Evolutionary conservation across 768 basidiomycete genomes (phyloP), one percentile per base, ranked within the genome.

Genomic region (Pleurotus pulmonarius): DNA sequence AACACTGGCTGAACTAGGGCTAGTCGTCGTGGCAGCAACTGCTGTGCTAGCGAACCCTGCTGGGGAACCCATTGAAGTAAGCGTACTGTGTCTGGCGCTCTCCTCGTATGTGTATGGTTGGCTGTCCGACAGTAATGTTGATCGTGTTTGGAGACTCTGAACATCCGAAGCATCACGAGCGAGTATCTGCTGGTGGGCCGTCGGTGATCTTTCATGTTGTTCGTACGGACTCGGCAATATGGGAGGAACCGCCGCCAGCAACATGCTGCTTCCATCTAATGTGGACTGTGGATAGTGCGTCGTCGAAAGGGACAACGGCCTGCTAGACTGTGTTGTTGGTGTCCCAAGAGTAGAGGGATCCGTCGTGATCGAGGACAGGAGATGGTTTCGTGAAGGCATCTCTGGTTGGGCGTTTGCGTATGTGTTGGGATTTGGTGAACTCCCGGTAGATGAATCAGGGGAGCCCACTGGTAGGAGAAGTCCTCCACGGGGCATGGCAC

Each of bases 251-350:
- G 51, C 20, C 25, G 51, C 5, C 18, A 53, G 18, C 34, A 53
- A 20, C 15, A 53, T 9, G 51, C 51, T 53, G 39, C 22, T 53
- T 18, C 39, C 51, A 16, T 41, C 20, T 20, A 38, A 40, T 22
- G 39, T n/a, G n/a, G 41, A 55, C 20, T 54, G 22, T n/a, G n/a
- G 52, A 37, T 55, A 44, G 54, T 46, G 43, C 25, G 54, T n/a
- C 12, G 54, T 45, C 13, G 15, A 18, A 44, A 55, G 16, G 13
- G 54, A 34, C 16, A 18, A n/a, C 8, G 54, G 15, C 15, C 16
- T 46, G n/a, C 11, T 45, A 13, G 52, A 15, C 16, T 34, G 18
- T n/a, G 49, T n/a, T n/a, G 16, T 45, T 16, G 54, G 22, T 5
- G 41, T 12, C 20, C 52, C 41, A 24, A 20, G 39, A 11, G 26